A percentile compares a stretch with the other conserved stretches of the same genome.
phyloP scores from a whole-genome alignment of 1,284 basidiomycete species.

The Spongispora temasekensis region DNA sequence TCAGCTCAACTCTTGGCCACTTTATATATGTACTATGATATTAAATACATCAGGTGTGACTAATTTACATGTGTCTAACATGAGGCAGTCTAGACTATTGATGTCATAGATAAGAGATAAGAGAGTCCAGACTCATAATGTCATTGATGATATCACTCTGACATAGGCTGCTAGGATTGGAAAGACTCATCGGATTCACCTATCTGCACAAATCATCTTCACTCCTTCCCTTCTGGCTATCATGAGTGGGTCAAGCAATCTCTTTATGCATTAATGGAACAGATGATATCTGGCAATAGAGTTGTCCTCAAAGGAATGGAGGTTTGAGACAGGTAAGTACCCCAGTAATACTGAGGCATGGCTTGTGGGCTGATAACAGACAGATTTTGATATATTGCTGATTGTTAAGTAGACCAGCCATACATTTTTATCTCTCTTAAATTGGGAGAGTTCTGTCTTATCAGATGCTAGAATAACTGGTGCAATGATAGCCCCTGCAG shows the following conservation, averaged over 20 bases:
- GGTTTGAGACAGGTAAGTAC: not conserved
- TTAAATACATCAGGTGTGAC: too few species aligned
- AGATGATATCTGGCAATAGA: not conserved
- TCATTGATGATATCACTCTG: constrained; percentile 14
- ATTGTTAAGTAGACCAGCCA: not conserved
- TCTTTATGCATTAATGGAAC: not conserved
- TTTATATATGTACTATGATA: too few species aligned
- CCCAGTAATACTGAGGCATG: not conserved
- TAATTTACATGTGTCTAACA: too few species aligned
- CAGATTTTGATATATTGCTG: not conserved
- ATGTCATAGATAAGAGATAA: too few species aligned
- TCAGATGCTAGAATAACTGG: not conserved
- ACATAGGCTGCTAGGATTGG: constrained; percentile 21
- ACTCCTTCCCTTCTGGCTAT: not conserved
- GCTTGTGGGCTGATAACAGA: not conserved
- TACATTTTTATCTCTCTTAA: not conserved
- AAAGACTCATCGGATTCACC: constrained; percentile 3
- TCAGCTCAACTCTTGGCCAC: too few species aligned
- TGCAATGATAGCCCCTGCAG: not conserved
- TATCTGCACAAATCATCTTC: not conserved
- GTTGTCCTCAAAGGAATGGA: not conserved
- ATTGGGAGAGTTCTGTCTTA: not conserved
- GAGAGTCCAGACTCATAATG: too few species aligned
- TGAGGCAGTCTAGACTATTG: too few species aligned
- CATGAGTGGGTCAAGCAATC: not conserved